Conservation (phyloP, 2,329 filamentous ascomycete genomes). For the Microdochium paspali region DNA sequence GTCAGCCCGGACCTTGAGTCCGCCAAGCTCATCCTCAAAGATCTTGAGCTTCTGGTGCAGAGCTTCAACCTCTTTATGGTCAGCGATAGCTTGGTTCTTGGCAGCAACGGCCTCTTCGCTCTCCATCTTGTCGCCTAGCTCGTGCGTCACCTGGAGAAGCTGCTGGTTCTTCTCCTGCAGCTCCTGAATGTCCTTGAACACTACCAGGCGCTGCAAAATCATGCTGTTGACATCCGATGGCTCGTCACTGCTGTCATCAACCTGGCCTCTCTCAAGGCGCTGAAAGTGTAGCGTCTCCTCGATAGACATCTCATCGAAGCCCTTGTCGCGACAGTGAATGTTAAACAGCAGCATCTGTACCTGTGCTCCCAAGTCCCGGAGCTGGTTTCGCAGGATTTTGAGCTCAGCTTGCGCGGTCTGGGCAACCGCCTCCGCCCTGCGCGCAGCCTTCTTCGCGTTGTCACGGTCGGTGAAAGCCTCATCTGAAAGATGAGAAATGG, state of each 20-base stretch:
- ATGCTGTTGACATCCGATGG: constrained; percentile 79
- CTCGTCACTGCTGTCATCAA: constrained; percentile 61
- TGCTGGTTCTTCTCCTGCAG: constrained; percentile 84
- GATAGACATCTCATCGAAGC: constrained; percentile 58
- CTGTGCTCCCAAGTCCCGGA: constrained; percentile 83
- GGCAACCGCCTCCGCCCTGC: constrained; percentile 69
- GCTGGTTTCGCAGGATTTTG: constrained; percentile 73
- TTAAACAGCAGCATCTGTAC: constrained; percentile 87
- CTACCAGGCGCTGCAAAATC: constrained; percentile 81
- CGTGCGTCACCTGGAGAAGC: constrained; percentile 70
- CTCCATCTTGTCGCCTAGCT: constrained; percentile 83
- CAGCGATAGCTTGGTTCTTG: constrained; percentile 52
- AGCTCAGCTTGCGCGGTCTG: constrained; percentile 56
- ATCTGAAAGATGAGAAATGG: constrained; percentile 79
- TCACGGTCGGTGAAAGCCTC: constrained; percentile 76
- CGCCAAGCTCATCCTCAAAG: constrained; percentile 74
- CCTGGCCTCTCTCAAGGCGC: constrained; percentile 66
- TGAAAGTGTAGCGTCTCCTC: constrained; percentile 70
- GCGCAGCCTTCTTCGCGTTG: constrained; percentile 63
- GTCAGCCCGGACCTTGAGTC: constrained; percentile 74
- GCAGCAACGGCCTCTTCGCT: constrained; percentile 71
- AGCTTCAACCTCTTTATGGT: constrained; percentile 63
- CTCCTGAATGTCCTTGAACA: constrained; percentile 78
- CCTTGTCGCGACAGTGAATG: constrained; percentile 72
- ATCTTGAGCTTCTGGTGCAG: constrained; percentile 65